Base-by-base conservation (phyloP, 2,329 filamentous ascomycete genomes). In the Talaromyces sp. region DNA sequence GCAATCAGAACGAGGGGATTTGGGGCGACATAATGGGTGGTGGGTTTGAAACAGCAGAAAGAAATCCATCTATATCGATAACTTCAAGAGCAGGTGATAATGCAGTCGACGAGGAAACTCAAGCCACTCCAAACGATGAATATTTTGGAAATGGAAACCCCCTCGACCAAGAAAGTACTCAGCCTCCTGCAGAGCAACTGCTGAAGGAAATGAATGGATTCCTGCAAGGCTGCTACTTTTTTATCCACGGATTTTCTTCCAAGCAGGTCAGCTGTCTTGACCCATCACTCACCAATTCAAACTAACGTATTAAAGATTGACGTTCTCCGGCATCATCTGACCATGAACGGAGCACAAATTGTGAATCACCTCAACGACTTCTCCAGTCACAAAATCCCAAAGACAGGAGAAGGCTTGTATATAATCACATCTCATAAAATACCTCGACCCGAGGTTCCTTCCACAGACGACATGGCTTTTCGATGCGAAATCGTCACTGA, bases 1-100 rank as follows among this genome's bases (percentile, higher is more conserved):
- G 84, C 62, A 89, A 83, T 56, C 92, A 97, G 69, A 89, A 88
- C 66, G 87, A 93, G 68, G 87, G 86, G 30, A 83, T 98, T n/a
- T 98, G 93, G 93, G 89, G 89, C 5, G 91, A 96, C 68, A 96
- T 99, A 62, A 84, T 95, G 27, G 86, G 86, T 60, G 70, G 68
- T 17, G 74, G 73, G 2, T 71, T 72, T 54, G 68, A 69, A 28
- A 67, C 65, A n/a, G 64, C 64, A 22, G 70, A 71, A 33, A 62
- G 62, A 42, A 68, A 66, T 53, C 67, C 59, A 57, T 65, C 71
- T 33, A 63, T 64, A 47, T 72, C 69, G 55, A 71, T 68, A 58
- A 69, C 67, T 62, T 72, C 62, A 55, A 65, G 58, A 62, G 55
- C 68, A 51, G 61, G 69, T 64, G 64, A 57, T 56, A 49, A 47